Percentiles rank a stretch among this genome's conserved stretches.
Evolutionary conservation across 2,329 filamentous ascomycete genomes (phyloP).

Genomic region (Alternaria alternata): DNA sequence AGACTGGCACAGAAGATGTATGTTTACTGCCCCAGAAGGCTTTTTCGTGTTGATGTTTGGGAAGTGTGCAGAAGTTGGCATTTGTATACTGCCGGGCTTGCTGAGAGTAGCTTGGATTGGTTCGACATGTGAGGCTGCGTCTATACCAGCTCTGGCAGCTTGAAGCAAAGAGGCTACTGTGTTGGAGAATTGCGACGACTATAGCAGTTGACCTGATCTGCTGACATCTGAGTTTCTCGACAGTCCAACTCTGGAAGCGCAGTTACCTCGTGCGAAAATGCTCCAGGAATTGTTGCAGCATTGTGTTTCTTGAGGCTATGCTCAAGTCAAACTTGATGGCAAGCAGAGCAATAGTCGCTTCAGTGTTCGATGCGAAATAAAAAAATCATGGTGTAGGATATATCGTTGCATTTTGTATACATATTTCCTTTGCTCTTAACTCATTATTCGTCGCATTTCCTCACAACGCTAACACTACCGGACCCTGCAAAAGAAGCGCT

Average conservation of each 20-base stretch:
- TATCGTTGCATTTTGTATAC: slow-evolving; percentile 14
- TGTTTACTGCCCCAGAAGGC: no score
- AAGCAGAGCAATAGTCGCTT: not conserved
- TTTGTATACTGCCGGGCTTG: not conserved
- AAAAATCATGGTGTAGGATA: slow-evolving; percentile 1
- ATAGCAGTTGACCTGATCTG: not conserved
- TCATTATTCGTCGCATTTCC: slow-evolving; percentile 15
- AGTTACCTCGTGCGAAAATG: not conserved
- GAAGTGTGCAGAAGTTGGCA: not conserved
- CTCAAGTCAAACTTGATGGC: not conserved
- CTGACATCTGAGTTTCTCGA: not conserved
- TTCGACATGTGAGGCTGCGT: not conserved
- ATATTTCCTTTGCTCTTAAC: slow-evolving; percentile 8
- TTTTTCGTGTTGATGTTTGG: not conserved
- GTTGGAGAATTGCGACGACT: not conserved
- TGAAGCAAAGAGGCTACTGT: not conserved
- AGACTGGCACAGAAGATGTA: no score
- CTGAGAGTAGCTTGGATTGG: not conserved
- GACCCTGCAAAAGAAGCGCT: slow-evolving; percentile 2
- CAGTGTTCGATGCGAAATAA: not conserved
- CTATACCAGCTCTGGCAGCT: not conserved
- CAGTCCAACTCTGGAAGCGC: not conserved
- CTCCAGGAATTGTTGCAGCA: not conserved
- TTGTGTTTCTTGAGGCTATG: not conserved
- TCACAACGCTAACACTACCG: not conserved